Base-by-base conservation (phyloP, 1,139 yeast genomes). In the Candida sanyaensis region DNA sequence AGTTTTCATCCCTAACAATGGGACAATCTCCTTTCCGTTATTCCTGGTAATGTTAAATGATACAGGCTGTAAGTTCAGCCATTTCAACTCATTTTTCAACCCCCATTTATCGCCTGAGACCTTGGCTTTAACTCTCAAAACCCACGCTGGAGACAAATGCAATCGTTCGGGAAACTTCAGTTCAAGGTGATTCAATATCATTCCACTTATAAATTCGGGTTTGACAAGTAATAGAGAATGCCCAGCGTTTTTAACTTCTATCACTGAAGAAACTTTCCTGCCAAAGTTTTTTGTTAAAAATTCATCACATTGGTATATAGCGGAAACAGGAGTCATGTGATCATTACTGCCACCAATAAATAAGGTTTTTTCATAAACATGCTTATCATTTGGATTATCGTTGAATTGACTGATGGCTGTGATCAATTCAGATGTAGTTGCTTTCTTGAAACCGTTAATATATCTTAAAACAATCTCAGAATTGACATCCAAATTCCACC, bases 81-180 rank as follows among this genome's bases (percentile, higher is more conserved):
- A 87, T 61, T 87, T 87, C 50, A 72, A 74, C 60, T 85, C 88
- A 59, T 87, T 87, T 62, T 87, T 87, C 52, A 87, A 66, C 29
- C 91, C 88, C 93, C 93, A 87, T 63, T 87, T 87, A 56, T 81
- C 86, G 1, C 86, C 86, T 17, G 82, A 76, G 5, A 81, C 75
- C 47, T 79, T 76, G 1, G 88, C 88, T 57, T 84, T 81, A 21
- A 79, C 71, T 46, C 77, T 74, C 45, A 84, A 70, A 45, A 83
- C 88, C 88, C 88, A 84, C 4, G 84, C 79, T 5, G 84, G 80
- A 5, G 84, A 77, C 40, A 84, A 70, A 54, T 80, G 66, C 60
- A 77, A 56, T 54, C 76, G 48, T 55, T 71, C 64, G 43, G 84
- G 82, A 49, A 78, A 75, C 46, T 72, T 72, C 52, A 67, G 64